phyloP scores from a whole-genome alignment of 2,329 filamentous ascomycete genomes.

The Trichoderma endophyticum region DNA sequence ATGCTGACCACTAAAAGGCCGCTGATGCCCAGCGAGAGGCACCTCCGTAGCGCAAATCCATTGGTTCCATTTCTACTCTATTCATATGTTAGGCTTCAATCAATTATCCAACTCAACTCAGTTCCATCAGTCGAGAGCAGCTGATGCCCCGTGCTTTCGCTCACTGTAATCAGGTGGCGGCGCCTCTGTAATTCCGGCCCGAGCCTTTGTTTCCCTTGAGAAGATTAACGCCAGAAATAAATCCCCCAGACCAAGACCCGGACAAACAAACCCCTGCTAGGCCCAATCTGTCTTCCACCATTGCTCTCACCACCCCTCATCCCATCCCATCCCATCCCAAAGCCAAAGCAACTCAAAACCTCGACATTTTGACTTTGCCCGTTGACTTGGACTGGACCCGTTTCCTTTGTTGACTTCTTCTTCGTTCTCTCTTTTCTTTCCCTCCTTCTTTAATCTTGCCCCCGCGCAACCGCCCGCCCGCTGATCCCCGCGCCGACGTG shows the following conservation, averaged over 20 bases:
- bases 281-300: conserved; percentile 1
- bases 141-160: not conserved
- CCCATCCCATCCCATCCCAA: conserved; percentile 5
- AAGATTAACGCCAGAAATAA: not conserved
- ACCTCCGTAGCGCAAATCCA: not conserved
- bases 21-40: not conserved
- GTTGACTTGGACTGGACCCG: not conserved
- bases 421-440: not conserved
- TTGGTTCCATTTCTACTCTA: not conserved
- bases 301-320: conserved; percentile 17
- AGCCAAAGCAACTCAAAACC: not conserved
- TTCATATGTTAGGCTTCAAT: not conserved
- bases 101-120: not conserved
- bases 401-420: conserved; percentile 19
- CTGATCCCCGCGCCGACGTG: conserved; percentile 21
- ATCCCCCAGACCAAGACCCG: not conserved
- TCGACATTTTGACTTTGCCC: not conserved
- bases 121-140: not conserved
- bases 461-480: conserved; percentile 17
- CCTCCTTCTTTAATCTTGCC: not conserved
- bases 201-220: conserved; percentile 19
- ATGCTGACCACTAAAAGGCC: no score
- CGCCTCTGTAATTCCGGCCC: conserved; percentile 33
- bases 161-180: conserved; percentile 15
- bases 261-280: conserved; percentile 12